These are phyloP conservation scores for Cylindrotheca closterium DNA, from an alignment of 108 stramenopile species.

Conservation along the genomic window DNA sequence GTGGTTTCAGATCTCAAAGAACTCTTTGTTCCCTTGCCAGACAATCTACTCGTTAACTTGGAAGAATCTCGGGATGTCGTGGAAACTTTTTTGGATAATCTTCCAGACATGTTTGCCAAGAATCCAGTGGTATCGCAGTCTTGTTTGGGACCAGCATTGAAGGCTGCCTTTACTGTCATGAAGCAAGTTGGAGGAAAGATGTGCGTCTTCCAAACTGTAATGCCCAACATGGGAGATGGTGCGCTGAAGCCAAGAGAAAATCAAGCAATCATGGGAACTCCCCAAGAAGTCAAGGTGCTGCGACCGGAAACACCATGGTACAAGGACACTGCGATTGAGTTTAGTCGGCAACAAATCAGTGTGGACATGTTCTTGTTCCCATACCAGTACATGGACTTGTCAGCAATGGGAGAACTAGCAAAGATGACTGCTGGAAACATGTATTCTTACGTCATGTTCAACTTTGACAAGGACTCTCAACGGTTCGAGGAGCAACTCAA, in stretches of 20 bases:
- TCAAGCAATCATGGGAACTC: conserved; percentile 89
- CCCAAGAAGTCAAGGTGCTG: conserved; percentile 90
- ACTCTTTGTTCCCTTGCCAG: conserved; percentile 93
- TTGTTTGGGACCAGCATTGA: conserved; percentile 92
- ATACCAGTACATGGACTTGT: conserved; percentile 91
- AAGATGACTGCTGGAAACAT: conserved; percentile 88
- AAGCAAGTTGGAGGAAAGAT: conserved; percentile 97
- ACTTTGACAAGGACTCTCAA: conserved; percentile 67
- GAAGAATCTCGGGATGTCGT: conserved; percentile 84
- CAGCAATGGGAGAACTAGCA: conserved; percentile 82
- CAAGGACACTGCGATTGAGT: conserved; percentile 95
- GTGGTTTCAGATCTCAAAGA: conserved; percentile 94
- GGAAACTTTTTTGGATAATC: conserved; percentile 88
- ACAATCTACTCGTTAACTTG: conserved; percentile 95
- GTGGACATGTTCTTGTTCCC: conserved; percentile 95
- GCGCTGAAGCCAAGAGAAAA: conserved; percentile 89
- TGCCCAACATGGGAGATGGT: conserved; percentile 94
- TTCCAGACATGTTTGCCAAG: conserved; percentile 91
- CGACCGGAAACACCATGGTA: conserved; percentile 81
- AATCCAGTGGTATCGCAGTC: conserved; percentile 50
- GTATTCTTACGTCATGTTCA: conserved; percentile 91
- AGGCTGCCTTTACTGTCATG: conserved; percentile 94
- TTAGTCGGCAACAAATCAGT: conserved; percentile 92
- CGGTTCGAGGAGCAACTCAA: conserved; percentile 83
- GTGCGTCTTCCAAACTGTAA: conserved; percentile 85